A percentile compares a stretch with the other conserved stretches of the same genome.
These are phyloP conservation scores for Penicillium paxilli DNA, from an alignment of 495 filamentous ascomycete species.

Conservation along the genomic window DNA sequence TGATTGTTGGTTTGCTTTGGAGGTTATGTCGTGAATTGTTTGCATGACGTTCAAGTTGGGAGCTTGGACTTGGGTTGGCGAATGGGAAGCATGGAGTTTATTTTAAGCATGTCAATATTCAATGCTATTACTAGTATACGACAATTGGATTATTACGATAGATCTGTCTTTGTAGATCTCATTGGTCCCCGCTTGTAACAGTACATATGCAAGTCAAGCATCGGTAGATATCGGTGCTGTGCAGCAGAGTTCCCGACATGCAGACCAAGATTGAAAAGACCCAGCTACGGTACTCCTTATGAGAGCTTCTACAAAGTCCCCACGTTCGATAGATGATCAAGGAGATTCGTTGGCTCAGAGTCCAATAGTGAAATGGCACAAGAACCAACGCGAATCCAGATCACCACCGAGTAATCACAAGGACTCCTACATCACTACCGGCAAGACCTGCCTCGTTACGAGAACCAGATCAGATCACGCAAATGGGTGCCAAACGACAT, in stretches of 20 bases:
- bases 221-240: too few relatives aligned
- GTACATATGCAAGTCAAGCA: too few relatives aligned
- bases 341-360: not conserved
- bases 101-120: too few relatives aligned
- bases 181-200: too few relatives aligned
- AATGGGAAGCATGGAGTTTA: not conserved
- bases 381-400: slow-evolving; percentile 20
- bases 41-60: too few relatives aligned
- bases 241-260: too few relatives aligned
- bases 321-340: not conserved
- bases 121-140: too few relatives aligned
- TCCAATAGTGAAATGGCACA: slow-evolving; percentile 5
- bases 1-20: not conserved
- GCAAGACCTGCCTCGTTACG: slow-evolving; percentile 2
- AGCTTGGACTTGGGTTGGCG: not conserved
- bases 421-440: slow-evolving; percentile 24
- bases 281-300: not conserved
- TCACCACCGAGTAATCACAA: slow-evolving; percentile 8
- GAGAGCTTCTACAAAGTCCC: not conserved
- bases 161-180: too few relatives aligned
- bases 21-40: not conserved
- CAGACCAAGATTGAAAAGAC: too few relatives aligned
- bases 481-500: slow-evolving; percentile 29
- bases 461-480: not conserved
- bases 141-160: too few relatives aligned